phyloP scores from a whole-genome alignment of 73 alveolate species.

The Uronychia binucleata region DNA sequence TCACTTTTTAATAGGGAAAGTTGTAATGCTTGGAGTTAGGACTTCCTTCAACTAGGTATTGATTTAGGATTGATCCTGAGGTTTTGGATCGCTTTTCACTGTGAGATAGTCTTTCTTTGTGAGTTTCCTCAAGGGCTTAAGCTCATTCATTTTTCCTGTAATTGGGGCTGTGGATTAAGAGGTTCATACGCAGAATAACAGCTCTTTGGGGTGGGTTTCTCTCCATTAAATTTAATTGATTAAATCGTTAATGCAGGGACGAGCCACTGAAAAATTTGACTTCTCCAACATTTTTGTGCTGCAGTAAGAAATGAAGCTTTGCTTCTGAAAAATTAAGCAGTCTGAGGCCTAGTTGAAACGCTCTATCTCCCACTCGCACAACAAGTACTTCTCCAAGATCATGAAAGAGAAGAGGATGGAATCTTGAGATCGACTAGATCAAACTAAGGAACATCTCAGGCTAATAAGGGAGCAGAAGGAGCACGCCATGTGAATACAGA shows the following conservation, averaged over 20 bases:
- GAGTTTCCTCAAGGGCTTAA: not conserved
- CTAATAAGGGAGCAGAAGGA: not conserved
- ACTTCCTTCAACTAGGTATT: too few species aligned
- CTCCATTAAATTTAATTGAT: too few species aligned
- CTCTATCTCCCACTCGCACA: slow-evolving; percentile 30
- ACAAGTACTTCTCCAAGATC: slow-evolving; percentile 33
- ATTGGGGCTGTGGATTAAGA: not conserved
- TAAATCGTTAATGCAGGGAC: too few species aligned
- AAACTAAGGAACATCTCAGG: not conserved
- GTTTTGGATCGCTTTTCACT: not conserved
- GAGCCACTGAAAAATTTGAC: not conserved
- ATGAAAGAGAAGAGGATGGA: not conserved
- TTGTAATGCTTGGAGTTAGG: too few species aligned
- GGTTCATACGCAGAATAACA: not conserved
- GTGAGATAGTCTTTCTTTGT: not conserved
- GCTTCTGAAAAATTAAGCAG: slow-evolving; percentile 25
- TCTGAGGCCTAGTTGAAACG: slow-evolving; percentile 16
- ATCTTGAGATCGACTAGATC: not conserved
- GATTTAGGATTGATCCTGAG: not conserved
- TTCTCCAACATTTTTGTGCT: slow-evolving; percentile 12
- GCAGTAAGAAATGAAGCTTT: slow-evolving; percentile 33
- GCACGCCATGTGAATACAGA: too few species aligned
- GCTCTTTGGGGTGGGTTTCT: not conserved
- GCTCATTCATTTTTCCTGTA: not conserved
- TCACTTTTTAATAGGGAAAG: too few species aligned